Conservation (phyloP, 805 yeast species). For the Schizosaccharomyces osmophilus region DNA sequence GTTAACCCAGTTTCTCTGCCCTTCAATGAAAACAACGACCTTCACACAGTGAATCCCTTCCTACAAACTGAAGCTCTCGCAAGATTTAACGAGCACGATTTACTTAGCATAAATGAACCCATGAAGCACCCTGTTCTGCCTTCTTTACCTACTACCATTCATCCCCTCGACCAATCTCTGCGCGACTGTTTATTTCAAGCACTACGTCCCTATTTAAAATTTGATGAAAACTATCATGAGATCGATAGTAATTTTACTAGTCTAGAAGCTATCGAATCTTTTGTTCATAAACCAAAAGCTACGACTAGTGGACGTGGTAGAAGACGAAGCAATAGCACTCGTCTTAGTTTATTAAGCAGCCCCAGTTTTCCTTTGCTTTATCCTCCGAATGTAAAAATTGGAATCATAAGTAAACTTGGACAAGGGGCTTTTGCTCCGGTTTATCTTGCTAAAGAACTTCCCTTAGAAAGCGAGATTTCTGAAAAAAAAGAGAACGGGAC, state of each 20-base stretch:
- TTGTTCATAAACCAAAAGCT: neutral
- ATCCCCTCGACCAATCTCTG: neutral
- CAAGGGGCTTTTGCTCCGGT: constrained; percentile 65
- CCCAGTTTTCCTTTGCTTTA: neutral
- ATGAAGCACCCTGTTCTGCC: neutral
- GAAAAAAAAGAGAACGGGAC: constrained; percentile 19
- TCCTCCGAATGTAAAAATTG: constrained; percentile 3
- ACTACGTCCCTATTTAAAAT: neutral
- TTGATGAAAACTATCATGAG: neutral
- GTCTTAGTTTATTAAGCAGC: neutral
- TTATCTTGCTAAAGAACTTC: constrained; percentile 23
- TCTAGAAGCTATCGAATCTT: neutral
- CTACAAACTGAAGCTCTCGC: too few species aligned
- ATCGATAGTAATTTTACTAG: neutral
- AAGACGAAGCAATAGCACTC: neutral
- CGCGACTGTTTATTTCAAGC: neutral
- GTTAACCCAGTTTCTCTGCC: too few species aligned
- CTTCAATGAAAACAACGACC: too few species aligned
- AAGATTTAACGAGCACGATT: too few species aligned
- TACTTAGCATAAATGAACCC: too few species aligned
- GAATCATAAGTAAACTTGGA: constrained; percentile 34
- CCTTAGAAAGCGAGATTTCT: neutral
- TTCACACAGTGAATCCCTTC: too few species aligned
- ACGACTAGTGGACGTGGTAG: neutral
- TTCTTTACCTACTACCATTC: neutral